Evolutionary conservation across 139 green algal species (phyloP).

Genomic region (Coelastrella sp.): DNA sequence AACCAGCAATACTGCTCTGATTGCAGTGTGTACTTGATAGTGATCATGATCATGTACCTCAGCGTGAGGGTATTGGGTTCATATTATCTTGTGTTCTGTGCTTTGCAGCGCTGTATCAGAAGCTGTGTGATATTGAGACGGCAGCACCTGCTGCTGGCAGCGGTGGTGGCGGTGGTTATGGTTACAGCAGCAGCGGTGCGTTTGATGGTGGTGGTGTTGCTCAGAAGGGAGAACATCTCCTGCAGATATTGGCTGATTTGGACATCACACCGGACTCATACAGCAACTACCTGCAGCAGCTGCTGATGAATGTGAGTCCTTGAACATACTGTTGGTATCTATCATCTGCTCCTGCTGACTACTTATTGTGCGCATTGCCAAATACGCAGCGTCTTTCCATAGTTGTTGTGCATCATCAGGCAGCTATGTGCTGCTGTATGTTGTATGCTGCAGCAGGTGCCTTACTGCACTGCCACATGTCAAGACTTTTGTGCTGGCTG

Average conservation of each 20-base stretch:
- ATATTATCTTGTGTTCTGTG: background rate
- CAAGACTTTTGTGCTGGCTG: too few relatives aligned
- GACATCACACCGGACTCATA: conserved; percentile 13
- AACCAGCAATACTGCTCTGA: too few relatives aligned
- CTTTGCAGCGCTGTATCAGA: conserved; percentile 39
- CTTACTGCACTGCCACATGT: too few relatives aligned
- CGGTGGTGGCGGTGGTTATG: background rate
- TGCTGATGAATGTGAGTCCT: conserved; percentile 33
- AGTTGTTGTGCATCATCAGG: background rate
- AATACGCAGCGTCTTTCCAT: background rate
- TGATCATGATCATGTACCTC: too few relatives aligned
- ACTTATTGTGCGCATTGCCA: background rate
- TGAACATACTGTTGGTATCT: too few relatives aligned
- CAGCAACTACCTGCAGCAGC: conserved; percentile 11
- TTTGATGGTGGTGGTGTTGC: conserved; percentile 17
- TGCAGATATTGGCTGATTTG: conserved; percentile 15
- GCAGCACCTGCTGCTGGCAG: background rate
- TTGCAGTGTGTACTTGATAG: too few relatives aligned
- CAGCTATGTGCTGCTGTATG: background rate
- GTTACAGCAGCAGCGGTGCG: background rate
- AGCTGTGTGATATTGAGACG: conserved; percentile 8
- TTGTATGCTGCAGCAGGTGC: background rate
- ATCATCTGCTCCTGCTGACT: background rate
- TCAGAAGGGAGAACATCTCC: conserved; percentile 16
- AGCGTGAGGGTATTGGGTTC: too few relatives aligned